phyloP scores from a whole-genome alignment of 176 grass and related monocot genomes.

The Hsuehochloa calcarea region DNA sequence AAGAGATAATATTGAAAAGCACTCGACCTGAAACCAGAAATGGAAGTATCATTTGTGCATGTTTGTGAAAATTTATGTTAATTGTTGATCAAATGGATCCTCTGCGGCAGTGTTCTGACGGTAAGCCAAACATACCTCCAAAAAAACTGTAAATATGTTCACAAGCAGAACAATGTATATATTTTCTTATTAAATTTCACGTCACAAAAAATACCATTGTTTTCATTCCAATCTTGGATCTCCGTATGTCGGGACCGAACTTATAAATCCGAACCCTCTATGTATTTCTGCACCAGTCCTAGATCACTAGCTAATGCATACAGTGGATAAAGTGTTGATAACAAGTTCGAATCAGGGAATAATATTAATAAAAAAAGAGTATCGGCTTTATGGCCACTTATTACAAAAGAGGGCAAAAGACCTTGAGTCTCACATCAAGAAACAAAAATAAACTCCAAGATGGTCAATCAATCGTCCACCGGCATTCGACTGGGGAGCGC shows the following conservation, averaged over 20 bases:
- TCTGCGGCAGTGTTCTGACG: neutral
- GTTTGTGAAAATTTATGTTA: neutral
- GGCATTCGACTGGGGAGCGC: too few species aligned
- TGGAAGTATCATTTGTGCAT: neutral
- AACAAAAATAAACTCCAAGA: too few species aligned
- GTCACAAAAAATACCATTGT: neutral
- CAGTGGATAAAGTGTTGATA: too few species aligned
- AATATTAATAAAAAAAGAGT: too few species aligned
- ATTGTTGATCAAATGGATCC: neutral
- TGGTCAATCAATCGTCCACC: too few species aligned
- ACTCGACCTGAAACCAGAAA: neutral
- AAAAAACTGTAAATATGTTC: neutral
- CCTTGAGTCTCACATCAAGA: too few species aligned
- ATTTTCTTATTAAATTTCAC: constrained; percentile 19
- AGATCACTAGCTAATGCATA: too few species aligned
- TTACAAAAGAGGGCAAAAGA: too few species aligned
- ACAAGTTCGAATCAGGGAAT: too few species aligned
- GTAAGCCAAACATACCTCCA: neutral
- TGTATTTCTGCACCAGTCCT: too few species aligned
- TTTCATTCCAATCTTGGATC: neutral
- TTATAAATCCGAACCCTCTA: too few species aligned
- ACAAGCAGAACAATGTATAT: neutral
- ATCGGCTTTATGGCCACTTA: too few species aligned
- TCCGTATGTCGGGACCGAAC: neutral
- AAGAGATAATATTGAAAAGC: neutral